phyloP scores from a whole-genome alignment of 805 yeast genomes.

The Metschnikowia sp. region DNA sequence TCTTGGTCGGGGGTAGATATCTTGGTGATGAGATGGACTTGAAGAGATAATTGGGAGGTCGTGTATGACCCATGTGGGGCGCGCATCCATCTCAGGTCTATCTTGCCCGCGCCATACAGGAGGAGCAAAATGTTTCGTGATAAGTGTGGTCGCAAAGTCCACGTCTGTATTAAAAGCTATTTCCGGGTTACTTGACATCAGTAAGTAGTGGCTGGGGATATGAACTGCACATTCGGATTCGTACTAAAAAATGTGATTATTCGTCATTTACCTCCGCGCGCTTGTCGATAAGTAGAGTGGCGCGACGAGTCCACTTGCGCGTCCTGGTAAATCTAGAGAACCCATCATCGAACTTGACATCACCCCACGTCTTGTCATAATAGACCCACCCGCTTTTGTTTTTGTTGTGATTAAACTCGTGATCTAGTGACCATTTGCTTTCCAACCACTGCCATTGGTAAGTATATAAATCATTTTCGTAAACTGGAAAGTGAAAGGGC shows the following conservation, averaged over 20 bases:
- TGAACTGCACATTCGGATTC: too few species aligned
- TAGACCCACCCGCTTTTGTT: conserved; percentile 52
- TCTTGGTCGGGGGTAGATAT: conserved; percentile 7
- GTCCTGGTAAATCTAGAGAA: conserved; percentile 50
- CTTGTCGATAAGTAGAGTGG: conserved; percentile 29
- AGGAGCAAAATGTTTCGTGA: too few species aligned
- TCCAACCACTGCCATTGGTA: conserved; percentile 61
- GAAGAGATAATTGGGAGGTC: not conserved
- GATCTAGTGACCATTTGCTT: conserved; percentile 47
- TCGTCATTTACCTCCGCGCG: conserved; percentile 12
- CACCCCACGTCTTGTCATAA: conserved; percentile 50
- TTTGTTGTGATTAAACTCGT: conserved; percentile 34
- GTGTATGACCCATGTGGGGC: conserved; percentile 1
- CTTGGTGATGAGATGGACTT: conserved; percentile 8
- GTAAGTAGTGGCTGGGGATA: too few species aligned
- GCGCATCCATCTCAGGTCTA: not conserved
- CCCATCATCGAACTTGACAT: conserved; percentile 40
- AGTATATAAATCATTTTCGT: conserved; percentile 32
- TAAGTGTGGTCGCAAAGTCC: too few species aligned
- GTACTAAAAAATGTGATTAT: not conserved
- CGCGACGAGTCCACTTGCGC: conserved; percentile 49
- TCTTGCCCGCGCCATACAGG: too few species aligned
- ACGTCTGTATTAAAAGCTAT: too few species aligned
- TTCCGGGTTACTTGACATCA: too few species aligned
- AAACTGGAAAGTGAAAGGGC: conserved; percentile 45